phyloP scores from a whole-genome alignment of 768 basidiomycete genomes.

The Rhodotorula paludigena region DNA sequence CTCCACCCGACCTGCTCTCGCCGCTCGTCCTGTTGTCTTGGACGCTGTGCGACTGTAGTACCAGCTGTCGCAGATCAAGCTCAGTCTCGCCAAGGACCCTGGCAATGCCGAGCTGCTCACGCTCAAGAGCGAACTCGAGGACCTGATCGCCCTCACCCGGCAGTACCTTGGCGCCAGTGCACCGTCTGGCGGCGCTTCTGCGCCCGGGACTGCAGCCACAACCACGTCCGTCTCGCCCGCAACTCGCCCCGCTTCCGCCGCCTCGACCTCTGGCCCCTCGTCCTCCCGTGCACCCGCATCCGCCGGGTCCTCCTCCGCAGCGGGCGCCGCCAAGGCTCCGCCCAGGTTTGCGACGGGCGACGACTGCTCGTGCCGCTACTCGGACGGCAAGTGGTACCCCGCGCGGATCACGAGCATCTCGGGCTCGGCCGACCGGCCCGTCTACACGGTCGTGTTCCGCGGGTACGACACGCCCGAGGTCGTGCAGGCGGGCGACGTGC shows the following conservation, averaged over 20 bases:
- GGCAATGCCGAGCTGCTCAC: conserved; percentile 66
- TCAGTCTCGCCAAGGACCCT: conserved; percentile 69
- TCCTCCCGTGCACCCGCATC: conserved; percentile 5
- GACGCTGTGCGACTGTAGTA: neutral
- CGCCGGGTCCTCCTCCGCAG: neutral
- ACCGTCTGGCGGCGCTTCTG: neutral
- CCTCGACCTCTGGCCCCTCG: conserved; percentile 8
- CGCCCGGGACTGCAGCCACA: conserved; percentile 42
- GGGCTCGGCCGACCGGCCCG: conserved; percentile 71
- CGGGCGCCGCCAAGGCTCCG: neutral
- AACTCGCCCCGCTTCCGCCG: conserved; percentile 27
- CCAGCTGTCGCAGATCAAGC: conserved; percentile 61
- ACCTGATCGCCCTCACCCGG: conserved; percentile 77
- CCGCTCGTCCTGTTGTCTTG: neutral
- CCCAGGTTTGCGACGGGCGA: conserved; percentile 67
- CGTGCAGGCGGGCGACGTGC: conserved; percentile 55
- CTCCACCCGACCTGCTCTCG: neutral
- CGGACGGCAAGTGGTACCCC: conserved; percentile 79
- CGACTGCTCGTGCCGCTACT: conserved; percentile 79
- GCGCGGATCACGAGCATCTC: conserved; percentile 80
- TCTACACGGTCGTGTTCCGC: conserved; percentile 85
- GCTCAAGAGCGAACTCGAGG: conserved; percentile 69
- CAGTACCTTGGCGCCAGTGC: conserved; percentile 54
- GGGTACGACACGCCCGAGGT: conserved; percentile 87
- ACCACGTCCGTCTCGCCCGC: conserved; percentile 53